Conservation (phyloP, 1,284 basidiomycete genomes). For the Rhizopogon parksii region DNA sequence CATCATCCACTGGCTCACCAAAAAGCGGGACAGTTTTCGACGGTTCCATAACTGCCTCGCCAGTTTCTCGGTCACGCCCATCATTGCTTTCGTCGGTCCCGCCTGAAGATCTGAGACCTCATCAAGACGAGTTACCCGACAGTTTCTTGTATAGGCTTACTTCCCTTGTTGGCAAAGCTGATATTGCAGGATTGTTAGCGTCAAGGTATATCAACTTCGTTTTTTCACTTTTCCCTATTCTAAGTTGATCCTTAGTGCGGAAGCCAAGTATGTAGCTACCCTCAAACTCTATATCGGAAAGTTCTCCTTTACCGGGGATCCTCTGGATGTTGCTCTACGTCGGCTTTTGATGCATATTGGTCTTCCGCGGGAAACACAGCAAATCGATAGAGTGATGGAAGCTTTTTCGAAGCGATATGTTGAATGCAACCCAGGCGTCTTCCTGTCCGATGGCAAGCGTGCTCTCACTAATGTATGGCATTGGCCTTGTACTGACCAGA, state of each 20-base stretch:
- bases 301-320: constrained; percentile 78
- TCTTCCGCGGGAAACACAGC: constrained; percentile 93
- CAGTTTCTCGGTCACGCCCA: constrained; percentile 38
- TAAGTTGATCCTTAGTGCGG: constrained; percentile 43
- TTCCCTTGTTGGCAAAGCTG: constrained; percentile 62
- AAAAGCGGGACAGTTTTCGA: constrained; percentile 23
- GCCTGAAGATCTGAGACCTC: constrained; percentile 45
- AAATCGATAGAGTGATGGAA: constrained; percentile 97
- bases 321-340: constrained; percentile 90
- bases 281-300: constrained; percentile 67
- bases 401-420: constrained; percentile 86
- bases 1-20: constrained; percentile 35
- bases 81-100: constrained; percentile 40
- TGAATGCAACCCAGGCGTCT: constrained; percentile 79
- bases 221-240: constrained; percentile 2
- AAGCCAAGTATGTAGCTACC: constrained; percentile 67
- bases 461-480: neutral
- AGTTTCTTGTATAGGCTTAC: constrained; percentile 61
- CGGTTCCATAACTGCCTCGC: constrained; percentile 23
- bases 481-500: constrained; percentile 2
- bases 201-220: constrained; percentile 51
- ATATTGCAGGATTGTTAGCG: constrained; percentile 73
- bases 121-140: constrained; percentile 62
- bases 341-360: constrained; percentile 88
- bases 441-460: constrained; percentile 64